Conservation (phyloP, 1,284 basidiomycete species). For the Bondarzewia mesenterica region DNA sequence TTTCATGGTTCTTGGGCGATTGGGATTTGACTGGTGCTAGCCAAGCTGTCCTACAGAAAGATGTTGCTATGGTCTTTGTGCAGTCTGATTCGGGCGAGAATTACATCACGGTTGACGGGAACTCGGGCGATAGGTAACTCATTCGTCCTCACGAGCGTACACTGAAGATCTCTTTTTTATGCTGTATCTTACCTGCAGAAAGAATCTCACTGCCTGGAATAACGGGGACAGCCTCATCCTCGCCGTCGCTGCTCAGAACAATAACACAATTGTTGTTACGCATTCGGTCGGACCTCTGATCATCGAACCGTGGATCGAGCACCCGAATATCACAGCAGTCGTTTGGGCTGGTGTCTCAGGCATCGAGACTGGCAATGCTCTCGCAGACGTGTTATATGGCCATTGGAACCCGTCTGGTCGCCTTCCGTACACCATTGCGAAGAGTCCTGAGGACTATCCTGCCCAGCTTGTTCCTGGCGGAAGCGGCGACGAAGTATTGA, state of each 20-base stretch:
- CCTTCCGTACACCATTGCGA: conserved; percentile 79
- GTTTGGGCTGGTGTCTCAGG: conserved; percentile 68
- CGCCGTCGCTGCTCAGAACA: conserved; percentile 53
- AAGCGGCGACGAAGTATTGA: conserved; percentile 31
- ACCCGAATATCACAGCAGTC: conserved; percentile 67
- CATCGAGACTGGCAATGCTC: conserved; percentile 69
- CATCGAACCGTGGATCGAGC: conserved; percentile 72
- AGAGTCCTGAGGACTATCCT: conserved; percentile 56
- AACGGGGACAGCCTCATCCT: conserved; percentile 60
- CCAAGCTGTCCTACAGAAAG: conserved; percentile 39
- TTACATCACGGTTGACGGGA: conserved; percentile 72
- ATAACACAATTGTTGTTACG: conserved; percentile 78
- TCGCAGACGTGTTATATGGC: conserved; percentile 69
- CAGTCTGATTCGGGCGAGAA: conserved; percentile 69
- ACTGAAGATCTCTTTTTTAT: not conserved
- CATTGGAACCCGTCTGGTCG: conserved; percentile 67
- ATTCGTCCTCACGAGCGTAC: not conserved
- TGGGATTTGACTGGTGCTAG: conserved; percentile 48
- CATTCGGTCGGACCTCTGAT: conserved; percentile 73
- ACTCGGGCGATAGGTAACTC: conserved; percentile 56
- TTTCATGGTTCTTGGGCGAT: conserved; percentile 60
- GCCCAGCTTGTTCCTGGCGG: conserved; percentile 40
- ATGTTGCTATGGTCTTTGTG: conserved; percentile 68
- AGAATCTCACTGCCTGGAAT: conserved; percentile 78
- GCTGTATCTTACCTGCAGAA: conserved; percentile 34